A percentile compares a stretch with the other conserved stretches of the same genome.
Conservation (phyloP, 495 filamentous ascomycete genomes). For the Bryoglossum gracile region DNA sequence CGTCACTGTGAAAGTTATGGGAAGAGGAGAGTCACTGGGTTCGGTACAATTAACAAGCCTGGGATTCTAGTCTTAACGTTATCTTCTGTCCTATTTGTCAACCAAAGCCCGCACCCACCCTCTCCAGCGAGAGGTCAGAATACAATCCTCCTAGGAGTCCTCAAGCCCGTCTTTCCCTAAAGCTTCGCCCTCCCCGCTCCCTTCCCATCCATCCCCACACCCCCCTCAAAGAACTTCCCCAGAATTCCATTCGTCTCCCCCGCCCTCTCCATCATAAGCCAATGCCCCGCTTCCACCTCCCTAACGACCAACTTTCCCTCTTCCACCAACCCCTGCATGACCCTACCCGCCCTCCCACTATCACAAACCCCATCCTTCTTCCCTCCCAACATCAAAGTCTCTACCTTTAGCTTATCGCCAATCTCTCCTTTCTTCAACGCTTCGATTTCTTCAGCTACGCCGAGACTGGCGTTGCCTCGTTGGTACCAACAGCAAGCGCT, state of each 20-base stretch:
- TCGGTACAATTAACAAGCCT: too few relatives aligned
- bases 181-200: neutral
- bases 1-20: too few relatives aligned
- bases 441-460: slow-evolving; percentile 8
- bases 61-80: too few relatives aligned
- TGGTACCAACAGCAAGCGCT: slow-evolving; percentile 24
- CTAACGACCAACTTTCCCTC: slow-evolving; percentile 5
- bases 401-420: slow-evolving; percentile 4
- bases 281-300: slow-evolving; percentile 18
- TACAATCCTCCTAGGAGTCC: too few relatives aligned
- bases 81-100: too few relatives aligned
- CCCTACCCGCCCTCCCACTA: neutral
- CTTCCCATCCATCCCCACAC: neutral
- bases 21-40: too few relatives aligned
- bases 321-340: slow-evolving; percentile 5
- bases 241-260: slow-evolving; percentile 15
- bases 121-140: too few relatives aligned
- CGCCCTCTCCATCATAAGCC: slow-evolving; percentile 19
- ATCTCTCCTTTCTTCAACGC: slow-evolving; percentile 8
- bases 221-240: slow-evolving; percentile 14
- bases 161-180: too few relatives aligned
- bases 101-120: too few relatives aligned
- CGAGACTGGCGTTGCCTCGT: slow-evolving; percentile 3
- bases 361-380: slow-evolving; percentile 13
- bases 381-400: slow-evolving; percentile 16